Base-by-base conservation (phyloP, 2,329 filamentous ascomycete species). In the Microdochium bolleyi region DNA sequence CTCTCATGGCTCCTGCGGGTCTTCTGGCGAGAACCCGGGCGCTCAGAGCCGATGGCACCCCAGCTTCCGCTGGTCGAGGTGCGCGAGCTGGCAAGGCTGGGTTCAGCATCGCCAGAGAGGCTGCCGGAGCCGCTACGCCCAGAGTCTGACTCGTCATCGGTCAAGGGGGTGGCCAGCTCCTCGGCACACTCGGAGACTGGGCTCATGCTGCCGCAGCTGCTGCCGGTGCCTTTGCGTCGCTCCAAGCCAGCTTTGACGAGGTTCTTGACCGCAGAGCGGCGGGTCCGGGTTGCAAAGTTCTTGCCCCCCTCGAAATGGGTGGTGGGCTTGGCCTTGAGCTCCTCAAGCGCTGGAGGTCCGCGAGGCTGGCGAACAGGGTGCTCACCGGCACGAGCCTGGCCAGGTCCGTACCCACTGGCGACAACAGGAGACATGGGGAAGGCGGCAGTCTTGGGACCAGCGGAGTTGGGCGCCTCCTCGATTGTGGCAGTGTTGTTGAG, bases 291-390 rank as follows among this genome's bases (percentile, higher is more conserved):
- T 11, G 88, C 88, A 72, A 99, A 99, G 75, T 99, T 99, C 82
- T 96, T 86, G 83, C 92, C 96, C 24, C 92, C 94, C 69, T 97
- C 92, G 58, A 92, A 83, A 73, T 91, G 96, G 60, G 89, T 85
- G 9, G 92, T 97, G 1, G 94, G 94, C 72, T 92, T 94, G 21
- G 86, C 80, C 64, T 87, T 83, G 55, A 99, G 83, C 73, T 99
- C 94, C 60, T 99, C 94, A 50, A 97, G 79, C 14, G 89, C 84
- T 14, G 94, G 94, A 24, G 94, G 94, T 4, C 92, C 92, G 58
- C 91, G 89, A 51, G 94, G 94, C 71, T 99, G 94, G 54, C 94
- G 91, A 51, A 89, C 74, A 9, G 94, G 94, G 67, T 99, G 94
- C 72, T 97, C 94, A 60, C 94, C 94, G 64, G 91, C 91, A 66